Evolutionary conservation across 73 alveolate species (phyloP).

Genomic region (Breviolum minutum): DNA sequence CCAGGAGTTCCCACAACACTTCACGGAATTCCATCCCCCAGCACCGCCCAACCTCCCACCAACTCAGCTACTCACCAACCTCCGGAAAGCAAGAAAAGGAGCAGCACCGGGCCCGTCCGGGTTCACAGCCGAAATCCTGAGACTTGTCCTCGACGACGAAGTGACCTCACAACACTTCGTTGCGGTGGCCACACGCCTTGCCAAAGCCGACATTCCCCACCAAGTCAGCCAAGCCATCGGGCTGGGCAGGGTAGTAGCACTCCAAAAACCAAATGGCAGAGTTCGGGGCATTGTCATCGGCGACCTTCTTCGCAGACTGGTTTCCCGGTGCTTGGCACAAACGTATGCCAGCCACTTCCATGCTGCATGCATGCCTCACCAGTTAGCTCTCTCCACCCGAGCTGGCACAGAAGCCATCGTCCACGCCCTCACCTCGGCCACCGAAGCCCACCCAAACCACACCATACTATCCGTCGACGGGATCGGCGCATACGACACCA

Average conservation of each 20-base stretch:
- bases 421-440: no score
- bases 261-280: background rate
- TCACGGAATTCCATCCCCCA: no score
- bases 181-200: background rate
- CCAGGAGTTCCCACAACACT: background rate
- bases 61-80: background rate
- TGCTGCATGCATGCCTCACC: background rate
- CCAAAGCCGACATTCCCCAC: background rate
- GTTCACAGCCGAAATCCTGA: background rate
- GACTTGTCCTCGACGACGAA: background rate
- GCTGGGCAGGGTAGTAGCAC: conserved; percentile 3
- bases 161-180: background rate
- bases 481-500: background rate
- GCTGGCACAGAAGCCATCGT: background rate
- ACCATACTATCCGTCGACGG: no score
- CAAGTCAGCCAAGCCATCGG: background rate
- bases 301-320: background rate
- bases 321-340: background rate
- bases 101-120: background rate
- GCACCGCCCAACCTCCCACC: background rate
- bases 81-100: background rate
- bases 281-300: background rate
- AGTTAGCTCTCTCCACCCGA: background rate
- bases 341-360: background rate
- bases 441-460: no score